These are phyloP conservation scores for Skeletonema menzelii DNA, from an alignment of 108 stramenopile genomes.

Conservation along the genomic window DNA sequence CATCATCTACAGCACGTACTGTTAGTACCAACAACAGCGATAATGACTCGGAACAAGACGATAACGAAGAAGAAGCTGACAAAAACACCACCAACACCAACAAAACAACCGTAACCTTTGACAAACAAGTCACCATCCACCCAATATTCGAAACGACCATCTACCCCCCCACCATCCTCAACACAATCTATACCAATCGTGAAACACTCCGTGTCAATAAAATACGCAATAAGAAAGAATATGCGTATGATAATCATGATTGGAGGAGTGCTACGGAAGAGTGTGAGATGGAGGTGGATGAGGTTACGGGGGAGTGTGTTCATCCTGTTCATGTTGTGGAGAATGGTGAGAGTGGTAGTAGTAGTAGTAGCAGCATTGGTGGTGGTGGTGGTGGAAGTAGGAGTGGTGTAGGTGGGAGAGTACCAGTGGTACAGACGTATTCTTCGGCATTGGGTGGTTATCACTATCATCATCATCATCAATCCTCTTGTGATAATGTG, in stretches of 20 bases:
- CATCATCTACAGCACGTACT: background rate
- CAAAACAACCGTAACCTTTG: conserved; percentile 25
- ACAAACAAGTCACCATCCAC: conserved; percentile 31
- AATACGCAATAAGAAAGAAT: conserved; percentile 44
- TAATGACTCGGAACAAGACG: background rate
- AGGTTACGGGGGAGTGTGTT: conserved; percentile 27
- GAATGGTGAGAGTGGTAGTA: background rate
- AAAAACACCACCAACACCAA: background rate
- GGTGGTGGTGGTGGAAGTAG: background rate
- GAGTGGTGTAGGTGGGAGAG: background rate
- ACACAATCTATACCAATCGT: conserved; percentile 31
- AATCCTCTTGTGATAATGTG: background rate
- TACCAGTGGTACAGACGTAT: conserved; percentile 8
- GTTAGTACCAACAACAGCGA: background rate
- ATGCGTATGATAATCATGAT: conserved; percentile 43
- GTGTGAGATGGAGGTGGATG: conserved; percentile 31
- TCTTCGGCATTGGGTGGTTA: conserved; percentile 20
- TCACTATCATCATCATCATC: background rate
- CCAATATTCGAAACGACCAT: conserved; percentile 23
- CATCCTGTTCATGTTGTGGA: conserved; percentile 41
- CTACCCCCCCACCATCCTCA: conserved; percentile 28
- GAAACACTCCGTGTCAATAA: conserved; percentile 43
- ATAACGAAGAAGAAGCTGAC: background rate
- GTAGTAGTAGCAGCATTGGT: background rate
- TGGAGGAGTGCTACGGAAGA: conserved; percentile 52